Conservation (phyloP, 208 protist genomes). For the Porcisia deanei region DNA sequence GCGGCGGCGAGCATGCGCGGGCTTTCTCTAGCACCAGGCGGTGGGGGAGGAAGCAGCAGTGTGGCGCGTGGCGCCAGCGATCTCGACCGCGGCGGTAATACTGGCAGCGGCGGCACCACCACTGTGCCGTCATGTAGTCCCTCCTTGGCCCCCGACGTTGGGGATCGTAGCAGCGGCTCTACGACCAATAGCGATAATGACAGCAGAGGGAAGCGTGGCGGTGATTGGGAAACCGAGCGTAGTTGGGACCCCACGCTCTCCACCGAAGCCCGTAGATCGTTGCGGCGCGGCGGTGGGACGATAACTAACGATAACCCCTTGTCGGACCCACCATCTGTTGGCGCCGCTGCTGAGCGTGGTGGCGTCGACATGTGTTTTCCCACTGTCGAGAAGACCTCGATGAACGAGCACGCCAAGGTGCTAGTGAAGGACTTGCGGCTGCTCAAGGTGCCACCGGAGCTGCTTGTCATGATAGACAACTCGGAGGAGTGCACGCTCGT, state of each 20-base stretch:
- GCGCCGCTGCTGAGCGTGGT: not conserved
- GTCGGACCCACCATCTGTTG: not conserved
- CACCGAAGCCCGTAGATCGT: not conserved
- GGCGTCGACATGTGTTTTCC: not conserved
- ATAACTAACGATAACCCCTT: not conserved
- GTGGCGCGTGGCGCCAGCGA: constrained; percentile 5
- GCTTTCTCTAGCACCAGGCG: not conserved
- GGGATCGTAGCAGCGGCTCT: not conserved
- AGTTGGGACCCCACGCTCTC: not conserved
- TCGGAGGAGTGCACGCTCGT: constrained; percentile 74
- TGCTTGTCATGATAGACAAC: constrained; percentile 90
- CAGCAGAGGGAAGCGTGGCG: not conserved
- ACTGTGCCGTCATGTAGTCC: not conserved
- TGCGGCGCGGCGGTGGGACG: not conserved
- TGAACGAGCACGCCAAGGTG: constrained; percentile 63
- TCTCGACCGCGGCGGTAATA: constrained; percentile 1
- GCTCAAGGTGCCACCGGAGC: constrained; percentile 80
- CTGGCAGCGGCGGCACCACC: not conserved
- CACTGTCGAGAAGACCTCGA: constrained; percentile 5
- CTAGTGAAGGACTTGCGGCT: constrained; percentile 84
- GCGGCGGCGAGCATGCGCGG: constrained; percentile 12
- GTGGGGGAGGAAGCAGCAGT: not conserved
- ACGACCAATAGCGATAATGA: constrained; percentile 16
- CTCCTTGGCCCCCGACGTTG: not conserved
- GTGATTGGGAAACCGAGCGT: not conserved